phyloP scores from a whole-genome alignment of 345 rosid species.

The Aethionema arabicum region DNA sequence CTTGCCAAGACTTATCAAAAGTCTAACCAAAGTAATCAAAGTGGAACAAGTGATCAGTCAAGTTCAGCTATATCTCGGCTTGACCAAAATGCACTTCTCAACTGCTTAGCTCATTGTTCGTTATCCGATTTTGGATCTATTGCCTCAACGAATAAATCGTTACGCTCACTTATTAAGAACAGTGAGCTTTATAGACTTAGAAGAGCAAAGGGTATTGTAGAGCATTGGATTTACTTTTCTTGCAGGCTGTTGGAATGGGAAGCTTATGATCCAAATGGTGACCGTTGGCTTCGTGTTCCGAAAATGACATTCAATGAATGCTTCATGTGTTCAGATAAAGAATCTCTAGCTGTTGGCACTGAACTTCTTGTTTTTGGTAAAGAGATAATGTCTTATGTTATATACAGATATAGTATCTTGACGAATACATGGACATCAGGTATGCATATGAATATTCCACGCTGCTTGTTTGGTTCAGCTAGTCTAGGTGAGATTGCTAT shows the following conservation, averaged over 20 bases:
- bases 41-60: constrained; percentile 14
- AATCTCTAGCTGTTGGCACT: constrained; percentile 61
- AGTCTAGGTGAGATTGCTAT: constrained; percentile 61
- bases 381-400: constrained; percentile 39
- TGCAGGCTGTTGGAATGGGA: constrained; percentile 70
- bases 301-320: constrained; percentile 46
- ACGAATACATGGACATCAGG: constrained; percentile 53
- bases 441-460: constrained; percentile 47
- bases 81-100: constrained; percentile 33
- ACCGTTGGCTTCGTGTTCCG: constrained; percentile 68
- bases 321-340: constrained; percentile 55
- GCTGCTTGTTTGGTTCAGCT: constrained; percentile 82
- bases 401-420: constrained; percentile 48
- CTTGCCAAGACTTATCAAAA: constrained; percentile 35
- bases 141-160: constrained; percentile 40
- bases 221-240: constrained; percentile 84
- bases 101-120: constrained; percentile 61
- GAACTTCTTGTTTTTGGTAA: constrained; percentile 64
- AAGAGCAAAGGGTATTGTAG: constrained; percentile 45
- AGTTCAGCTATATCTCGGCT: constrained; percentile 22
- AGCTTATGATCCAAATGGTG: constrained; percentile 62
- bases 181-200: constrained; percentile 55
- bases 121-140: constrained; percentile 55
- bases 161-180: constrained; percentile 41
- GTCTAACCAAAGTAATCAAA: constrained; percentile 28